Conservation (phyloP, 2,329 filamentous ascomycete species). For the Pezicula neosporulosa region DNA sequence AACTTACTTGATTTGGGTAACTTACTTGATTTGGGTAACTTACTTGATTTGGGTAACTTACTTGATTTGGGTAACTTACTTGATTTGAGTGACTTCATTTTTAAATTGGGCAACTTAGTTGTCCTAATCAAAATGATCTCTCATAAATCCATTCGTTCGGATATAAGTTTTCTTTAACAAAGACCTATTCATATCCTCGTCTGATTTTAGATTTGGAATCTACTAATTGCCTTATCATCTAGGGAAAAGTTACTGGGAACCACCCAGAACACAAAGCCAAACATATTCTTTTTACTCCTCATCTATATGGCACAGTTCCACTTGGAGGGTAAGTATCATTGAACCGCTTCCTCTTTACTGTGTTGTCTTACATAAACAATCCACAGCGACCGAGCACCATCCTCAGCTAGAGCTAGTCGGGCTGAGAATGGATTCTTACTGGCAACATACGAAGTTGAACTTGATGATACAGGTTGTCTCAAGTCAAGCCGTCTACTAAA, state of each 20-base stretch:
- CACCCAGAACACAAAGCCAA: constrained; percentile 24
- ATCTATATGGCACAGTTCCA: constrained; percentile 13
- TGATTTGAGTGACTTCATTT: no score
- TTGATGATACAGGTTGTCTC: constrained; percentile 23
- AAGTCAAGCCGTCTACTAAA: constrained; percentile 16
- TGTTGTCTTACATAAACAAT: background rate
- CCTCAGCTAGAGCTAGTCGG: constrained; percentile 10
- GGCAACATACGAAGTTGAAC: constrained; percentile 20
- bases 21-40: no score
- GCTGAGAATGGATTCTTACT: constrained; percentile 24
- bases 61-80: no score
- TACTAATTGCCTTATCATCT: no score
- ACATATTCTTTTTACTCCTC: constrained; percentile 25
- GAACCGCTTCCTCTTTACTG: background rate
- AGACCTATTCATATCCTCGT: no score
- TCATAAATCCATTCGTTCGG: no score
- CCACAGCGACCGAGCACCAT: constrained; percentile 1
- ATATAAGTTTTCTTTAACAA: no score
- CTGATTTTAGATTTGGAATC: no score
- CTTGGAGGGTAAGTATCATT: constrained; percentile 7
- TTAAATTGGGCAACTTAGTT: no score
- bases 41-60: no score
- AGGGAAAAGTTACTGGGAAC: constrained; percentile 22
- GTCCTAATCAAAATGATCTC: no score
- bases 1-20: no score